Percentiles rank a stretch among this genome's conserved stretches.
Conservation (phyloP, 495 filamentous ascomycete genomes). For the Neurospora sp. region DNA sequence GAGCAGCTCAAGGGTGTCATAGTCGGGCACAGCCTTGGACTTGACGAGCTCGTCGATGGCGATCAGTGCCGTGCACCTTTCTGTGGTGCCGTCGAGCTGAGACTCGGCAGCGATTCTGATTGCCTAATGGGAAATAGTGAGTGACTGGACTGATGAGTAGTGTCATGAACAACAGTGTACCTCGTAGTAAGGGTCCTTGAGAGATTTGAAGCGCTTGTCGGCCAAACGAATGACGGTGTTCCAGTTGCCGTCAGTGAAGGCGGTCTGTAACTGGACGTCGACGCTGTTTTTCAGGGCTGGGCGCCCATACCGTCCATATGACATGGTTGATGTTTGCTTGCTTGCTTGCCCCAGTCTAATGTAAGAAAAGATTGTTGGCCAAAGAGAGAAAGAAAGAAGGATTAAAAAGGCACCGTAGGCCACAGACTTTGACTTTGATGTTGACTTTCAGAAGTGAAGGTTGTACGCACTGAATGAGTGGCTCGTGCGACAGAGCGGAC, state of each 20-base stretch:
- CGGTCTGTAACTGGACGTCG: conserved; percentile 28
- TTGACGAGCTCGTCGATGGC: conserved; percentile 29
- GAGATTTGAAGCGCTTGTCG: conserved; percentile 26
- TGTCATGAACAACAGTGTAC: conserved; percentile 10
- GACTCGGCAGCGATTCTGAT: conserved; percentile 35
- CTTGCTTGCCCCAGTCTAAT: neutral
- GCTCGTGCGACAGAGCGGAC: neutral
- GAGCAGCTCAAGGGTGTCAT: conserved; percentile 32
- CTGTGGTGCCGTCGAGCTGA: conserved; percentile 28
- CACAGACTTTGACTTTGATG: neutral
- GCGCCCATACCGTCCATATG: conserved; percentile 13
- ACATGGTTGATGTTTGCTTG: conserved; percentile 8
- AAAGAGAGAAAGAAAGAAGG: neutral
- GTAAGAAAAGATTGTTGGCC: neutral
- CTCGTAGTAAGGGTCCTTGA: conserved; percentile 39
- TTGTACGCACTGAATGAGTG: neutral
- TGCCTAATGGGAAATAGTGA: conserved; percentile 19
- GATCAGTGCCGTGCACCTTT: conserved; percentile 22
- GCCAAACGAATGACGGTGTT: conserved; percentile 29
- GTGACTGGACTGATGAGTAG: neutral
- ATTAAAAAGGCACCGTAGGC: neutral
- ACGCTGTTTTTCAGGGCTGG: conserved; percentile 27
- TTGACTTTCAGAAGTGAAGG: neutral
- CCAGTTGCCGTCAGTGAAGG: conserved; percentile 36
- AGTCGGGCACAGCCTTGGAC: conserved; percentile 26